Percentiles rank a stretch among this genome's conserved stretches.
Conservation (phyloP, 2,329 filamentous ascomycete species). For the Phyllosticta citrichinensis region DNA sequence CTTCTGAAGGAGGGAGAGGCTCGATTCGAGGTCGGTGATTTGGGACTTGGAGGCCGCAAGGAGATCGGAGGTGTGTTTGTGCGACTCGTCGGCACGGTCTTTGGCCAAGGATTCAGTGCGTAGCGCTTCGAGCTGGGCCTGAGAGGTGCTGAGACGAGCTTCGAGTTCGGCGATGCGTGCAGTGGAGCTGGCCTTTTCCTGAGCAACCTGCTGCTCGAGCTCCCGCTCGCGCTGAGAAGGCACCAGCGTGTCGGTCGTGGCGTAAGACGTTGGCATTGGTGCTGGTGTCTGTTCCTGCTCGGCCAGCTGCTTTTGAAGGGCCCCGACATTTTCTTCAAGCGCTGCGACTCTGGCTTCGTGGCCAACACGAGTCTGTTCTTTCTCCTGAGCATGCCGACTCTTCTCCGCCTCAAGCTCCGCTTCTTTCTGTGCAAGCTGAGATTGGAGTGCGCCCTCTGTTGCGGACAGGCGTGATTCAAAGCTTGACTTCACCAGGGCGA, state of each 20-base stretch:
- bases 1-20: not conserved
- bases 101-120: not conserved
- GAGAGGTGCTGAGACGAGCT: not conserved
- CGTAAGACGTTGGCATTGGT: not conserved
- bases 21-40: constrained; percentile 2
- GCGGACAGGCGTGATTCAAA: constrained; percentile 2
- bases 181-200: not conserved
- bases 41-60: constrained; percentile 2
- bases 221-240: not conserved
- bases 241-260: not conserved
- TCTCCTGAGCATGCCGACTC: not conserved
- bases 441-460: constrained; percentile 2
- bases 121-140: not conserved
- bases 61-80: not conserved
- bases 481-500: constrained; percentile 5
- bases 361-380: constrained; percentile 5
- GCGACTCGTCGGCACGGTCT: not conserved
- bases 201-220: not conserved
- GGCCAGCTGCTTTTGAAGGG: not conserved
- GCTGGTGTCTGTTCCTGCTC: not conserved
- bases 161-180: constrained; percentile 9
- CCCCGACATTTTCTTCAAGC: not conserved
- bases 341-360: not conserved
- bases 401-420: not conserved
- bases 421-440: constrained; percentile 4